Evolutionary conservation across 2,329 filamentous ascomycete species (phyloP).

Genomic region (Stemphylium vesicarium): DNA sequence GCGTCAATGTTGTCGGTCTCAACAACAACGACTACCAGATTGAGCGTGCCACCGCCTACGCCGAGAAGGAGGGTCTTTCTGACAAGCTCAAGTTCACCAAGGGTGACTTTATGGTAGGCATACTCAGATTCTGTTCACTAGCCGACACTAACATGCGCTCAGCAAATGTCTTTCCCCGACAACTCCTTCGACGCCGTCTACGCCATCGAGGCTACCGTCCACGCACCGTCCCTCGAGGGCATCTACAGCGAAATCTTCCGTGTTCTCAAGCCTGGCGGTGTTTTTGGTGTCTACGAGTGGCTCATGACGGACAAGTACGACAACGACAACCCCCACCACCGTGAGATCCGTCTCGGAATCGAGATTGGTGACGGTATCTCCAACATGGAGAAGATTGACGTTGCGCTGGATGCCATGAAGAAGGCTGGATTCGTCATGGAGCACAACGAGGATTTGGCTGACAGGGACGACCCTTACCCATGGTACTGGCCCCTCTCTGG

Average conservation of each 20-base stretch:
- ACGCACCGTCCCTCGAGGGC: conserved; percentile 87
- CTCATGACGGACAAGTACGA: conserved; percentile 97
- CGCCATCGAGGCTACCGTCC: conserved; percentile 95
- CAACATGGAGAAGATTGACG: conserved; percentile 91
- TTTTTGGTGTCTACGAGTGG: conserved; percentile 99
- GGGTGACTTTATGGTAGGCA: conserved; percentile 87
- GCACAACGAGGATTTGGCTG: conserved; percentile 84
- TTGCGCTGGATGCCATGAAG: conserved; percentile 82
- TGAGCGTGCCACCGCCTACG: conserved; percentile 86
- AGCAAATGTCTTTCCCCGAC: conserved; percentile 94
- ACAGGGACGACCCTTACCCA: conserved; percentile 74
- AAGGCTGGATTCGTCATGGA: conserved; percentile 85
- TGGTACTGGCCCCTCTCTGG: conserved; percentile 96
- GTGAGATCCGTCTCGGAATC: conserved; percentile 89
- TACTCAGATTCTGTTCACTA: background rate
- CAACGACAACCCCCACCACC: conserved; percentile 84
- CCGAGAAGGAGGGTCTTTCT: conserved; percentile 78
- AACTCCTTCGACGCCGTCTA: conserved; percentile 95
- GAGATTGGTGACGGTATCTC: conserved; percentile 96
- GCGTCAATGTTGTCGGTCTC: conserved; percentile 84
- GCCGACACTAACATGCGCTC: conserved; percentile 11
- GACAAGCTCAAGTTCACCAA: conserved; percentile 86
- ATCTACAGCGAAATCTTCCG: conserved; percentile 95
- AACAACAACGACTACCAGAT: conserved; percentile 99
- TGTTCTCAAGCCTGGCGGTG: conserved; percentile 92